Base-by-base conservation (phyloP, 1,284 basidiomycete genomes). In the Apiotrichum sp. region DNA sequence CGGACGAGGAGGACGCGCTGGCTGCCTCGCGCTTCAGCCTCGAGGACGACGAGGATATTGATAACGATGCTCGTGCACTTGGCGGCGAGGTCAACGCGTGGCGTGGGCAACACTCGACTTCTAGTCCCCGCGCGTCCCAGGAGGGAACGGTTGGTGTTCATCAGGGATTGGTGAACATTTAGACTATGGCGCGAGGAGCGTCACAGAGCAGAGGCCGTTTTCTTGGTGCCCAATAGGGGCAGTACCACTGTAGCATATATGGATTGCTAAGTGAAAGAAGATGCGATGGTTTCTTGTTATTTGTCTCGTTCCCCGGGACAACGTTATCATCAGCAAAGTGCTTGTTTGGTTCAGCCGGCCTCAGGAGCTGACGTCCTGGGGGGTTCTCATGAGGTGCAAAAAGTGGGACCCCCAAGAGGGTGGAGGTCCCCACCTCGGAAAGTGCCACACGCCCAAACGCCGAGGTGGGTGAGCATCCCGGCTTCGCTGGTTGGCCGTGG, bases 1-100 rank as follows among this genome's bases (percentile, higher is more conserved):
- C 70, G 41, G 72, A 82, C 58, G 79, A 84, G 59, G 79, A 80
- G 50, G 80, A 78, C 48, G 65, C 66, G 40, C 89, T 91, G 76
- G 69, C 72, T 6, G 67, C 65, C 16, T 65, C 63, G 34, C 57
- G 73, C 14, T 77, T 73, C 58, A 73, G 70, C 50, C 56, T 75
- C 29, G 73, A 74, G 49, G 71, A 73, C 53, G 72, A 74, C 42
- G 73, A 69, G 3, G 68, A 70, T 41, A 65, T 65, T 16, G 63
- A 64, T 52, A 45, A 61, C 47, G 62, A 64, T 29, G 63, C 62
- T 7, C 51, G 48, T 14, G 57, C 60, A 1, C 57, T 65, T 13
- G 61, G 61, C 2, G 61, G 62, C 29, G 69, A 70, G 58, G 57
- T 68, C 48, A 51, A 69, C 55, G 69, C 66, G 31, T 73, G 71